Evolutionary conservation across 2,329 filamentous ascomycete species (phyloP).

Genomic region (Pleomassaria siparia): DNA sequence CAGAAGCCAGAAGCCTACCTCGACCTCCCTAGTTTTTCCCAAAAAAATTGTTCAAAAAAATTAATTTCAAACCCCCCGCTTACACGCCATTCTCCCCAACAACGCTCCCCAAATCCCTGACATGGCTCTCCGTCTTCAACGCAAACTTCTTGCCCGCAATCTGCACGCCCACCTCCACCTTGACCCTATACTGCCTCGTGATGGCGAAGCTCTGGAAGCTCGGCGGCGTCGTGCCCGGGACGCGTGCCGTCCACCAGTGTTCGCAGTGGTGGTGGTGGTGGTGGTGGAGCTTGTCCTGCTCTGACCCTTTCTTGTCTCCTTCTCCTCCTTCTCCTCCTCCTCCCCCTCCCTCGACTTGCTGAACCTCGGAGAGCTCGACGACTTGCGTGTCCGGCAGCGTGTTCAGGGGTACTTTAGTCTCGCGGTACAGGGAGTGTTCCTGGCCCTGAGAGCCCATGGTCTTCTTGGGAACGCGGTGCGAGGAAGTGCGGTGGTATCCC

Average conservation of each 20-base stretch:
- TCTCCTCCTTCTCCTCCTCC: constrained; percentile 13
- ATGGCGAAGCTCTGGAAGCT: constrained; percentile 29
- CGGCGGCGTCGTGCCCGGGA: constrained; percentile 23
- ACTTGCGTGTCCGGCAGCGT: constrained; percentile 14
- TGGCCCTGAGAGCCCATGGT: constrained; percentile 1
- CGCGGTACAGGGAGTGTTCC: constrained; percentile 6
- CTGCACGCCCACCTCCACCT: constrained; percentile 16
- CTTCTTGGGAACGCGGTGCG: neutral
- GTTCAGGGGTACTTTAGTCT: constrained; percentile 22
- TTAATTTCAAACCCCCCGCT: too few relatives aligned
- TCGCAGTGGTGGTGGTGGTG: too few relatives aligned
- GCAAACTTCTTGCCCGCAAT: constrained; percentile 25
- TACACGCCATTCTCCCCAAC: neutral
- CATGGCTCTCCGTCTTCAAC: constrained; percentile 15
- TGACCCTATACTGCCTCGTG: constrained; percentile 21
- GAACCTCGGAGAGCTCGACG: constrained; percentile 13
- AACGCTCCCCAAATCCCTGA: constrained; percentile 4
- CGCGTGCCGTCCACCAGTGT: constrained; percentile 20
- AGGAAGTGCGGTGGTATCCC: neutral
- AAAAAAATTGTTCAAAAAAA: too few relatives aligned
- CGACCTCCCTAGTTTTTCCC: too few relatives aligned
- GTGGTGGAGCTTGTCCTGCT: constrained; percentile 14
- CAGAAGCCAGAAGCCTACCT: too few relatives aligned
- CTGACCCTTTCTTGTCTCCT: constrained; percentile 14
- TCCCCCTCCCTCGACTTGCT: constrained; percentile 9